Conservation (phyloP, 805 yeast species). For the Kluyveromyces dobzhanskii region DNA sequence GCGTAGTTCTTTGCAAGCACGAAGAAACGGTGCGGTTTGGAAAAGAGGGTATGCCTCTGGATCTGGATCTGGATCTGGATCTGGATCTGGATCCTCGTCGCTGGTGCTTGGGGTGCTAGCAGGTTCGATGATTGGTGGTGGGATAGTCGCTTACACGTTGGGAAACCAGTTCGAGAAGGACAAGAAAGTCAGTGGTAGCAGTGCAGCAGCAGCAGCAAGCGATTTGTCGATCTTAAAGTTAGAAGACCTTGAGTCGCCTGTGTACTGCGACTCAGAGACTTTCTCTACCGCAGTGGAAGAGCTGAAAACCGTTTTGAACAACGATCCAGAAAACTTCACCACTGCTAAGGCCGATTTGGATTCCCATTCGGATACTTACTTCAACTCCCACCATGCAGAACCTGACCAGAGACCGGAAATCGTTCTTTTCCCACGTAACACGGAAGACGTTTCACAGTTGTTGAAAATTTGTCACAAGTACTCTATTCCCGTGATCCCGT, state of each 20-base stretch:
- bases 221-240: conserved; percentile 13
- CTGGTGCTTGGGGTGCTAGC: conserved; percentile 1
- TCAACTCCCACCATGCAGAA: conserved; percentile 53
- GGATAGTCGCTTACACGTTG: conserved; percentile 4
- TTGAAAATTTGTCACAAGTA: conserved; percentile 54
- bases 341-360: conserved; percentile 34
- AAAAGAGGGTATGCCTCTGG: too few relatives aligned
- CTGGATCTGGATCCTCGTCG: too few relatives aligned
- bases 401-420: conserved; percentile 50
- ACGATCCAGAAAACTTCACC: conserved; percentile 27
- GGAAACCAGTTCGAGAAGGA: conserved; percentile 1
- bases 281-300: conserved; percentile 35
- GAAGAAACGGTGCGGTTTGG: too few relatives aligned
- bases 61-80: too few relatives aligned
- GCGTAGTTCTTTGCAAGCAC: too few relatives aligned
- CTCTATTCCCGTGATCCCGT: conserved; percentile 66
- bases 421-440: conserved; percentile 53
- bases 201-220: too few relatives aligned
- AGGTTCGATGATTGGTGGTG: conserved; percentile 6
- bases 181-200: too few relatives aligned
- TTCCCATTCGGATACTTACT: conserved; percentile 52
- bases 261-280: conserved; percentile 30
- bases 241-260: conserved; percentile 15
- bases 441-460: conserved; percentile 58
- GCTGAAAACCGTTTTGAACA: conserved; percentile 33